Base-by-base conservation (phyloP, 345 rosid species). In the Zanthoxylum bungeanum region DNA sequence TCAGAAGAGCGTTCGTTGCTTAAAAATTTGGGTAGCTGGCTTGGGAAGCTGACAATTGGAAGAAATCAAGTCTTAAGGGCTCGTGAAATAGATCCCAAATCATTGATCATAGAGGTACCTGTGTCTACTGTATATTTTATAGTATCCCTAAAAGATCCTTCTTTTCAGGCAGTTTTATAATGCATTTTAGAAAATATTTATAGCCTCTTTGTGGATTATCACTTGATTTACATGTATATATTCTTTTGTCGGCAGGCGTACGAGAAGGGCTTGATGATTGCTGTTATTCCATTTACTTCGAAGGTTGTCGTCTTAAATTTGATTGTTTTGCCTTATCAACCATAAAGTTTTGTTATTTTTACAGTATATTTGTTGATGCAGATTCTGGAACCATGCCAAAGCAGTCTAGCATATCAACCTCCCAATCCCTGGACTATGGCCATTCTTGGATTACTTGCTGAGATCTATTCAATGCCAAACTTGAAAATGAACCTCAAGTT, bases 391-490 rank as follows among this genome's bases (percentile, higher is more conserved):
- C 97, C 98, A 17, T 95, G 97, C 78, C 96, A 83, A 78, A 95
- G 83, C 75, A 95, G 99, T 84, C 86, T 83, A 69, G 99, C 99
- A 9, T 95, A 95, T 83, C 93, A 83, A 70, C 99, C 99, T 60
- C 99, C 99, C 46, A 95, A 95, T 81, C 99, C 99, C 17, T 95
- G 99, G 99, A 95, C 99, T 16, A 92, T 92, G 96, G 98, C 90
- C 37, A 95, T 95, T 75, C 98, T 95, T 64, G 92, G 98, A 66
- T 81, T 95, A 71, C 90, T 95, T 30, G 85, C 89, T 59, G 99
- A 95, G 86, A 95, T 94, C 68, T 95, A 95, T 74, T 85, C 93
- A 68, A 89, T 95, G 97, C 99, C 96, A 21, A 95, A 95, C 80
- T 83, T 95, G 72, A 95, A 95, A 85, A 95, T 95, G 99, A 95